phyloP scores from a whole-genome alignment of 2,329 filamentous ascomycete species.

The Alternaria arborescens region DNA sequence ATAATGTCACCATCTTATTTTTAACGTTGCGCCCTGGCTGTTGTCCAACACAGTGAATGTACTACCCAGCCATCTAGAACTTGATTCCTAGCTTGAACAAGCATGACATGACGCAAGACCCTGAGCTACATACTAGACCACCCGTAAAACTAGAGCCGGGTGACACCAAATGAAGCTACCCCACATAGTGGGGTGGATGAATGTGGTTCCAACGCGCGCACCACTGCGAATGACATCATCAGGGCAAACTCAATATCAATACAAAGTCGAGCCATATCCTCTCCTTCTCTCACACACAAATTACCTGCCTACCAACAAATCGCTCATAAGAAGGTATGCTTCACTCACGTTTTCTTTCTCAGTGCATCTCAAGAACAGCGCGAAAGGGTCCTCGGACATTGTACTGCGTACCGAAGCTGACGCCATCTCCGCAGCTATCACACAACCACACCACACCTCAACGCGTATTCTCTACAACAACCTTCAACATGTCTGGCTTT shows the following conservation, averaged over 20 bases:
- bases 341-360: conserved; percentile 14
- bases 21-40: neutral
- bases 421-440: conserved; percentile 27
- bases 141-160: conserved; percentile 9
- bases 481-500: conserved; percentile 45
- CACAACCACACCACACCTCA: conserved; percentile 8
- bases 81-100: neutral
- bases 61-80: neutral
- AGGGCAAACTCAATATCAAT: conserved; percentile 7
- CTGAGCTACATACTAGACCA: conserved; percentile 12
- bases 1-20: conserved; percentile 29
- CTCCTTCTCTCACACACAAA: conserved; percentile 5
- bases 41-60: neutral
- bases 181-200: conserved; percentile 22
- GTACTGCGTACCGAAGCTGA: conserved; percentile 27
- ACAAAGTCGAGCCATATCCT: conserved; percentile 25
- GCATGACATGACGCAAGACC: conserved; percentile 20
- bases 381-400: conserved; percentile 15
- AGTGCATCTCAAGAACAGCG: conserved; percentile 12
- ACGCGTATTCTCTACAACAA: conserved; percentile 21
- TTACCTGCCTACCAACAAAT: conserved; percentile 6
- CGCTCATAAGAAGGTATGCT: conserved; percentile 23
- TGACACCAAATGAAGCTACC: conserved; percentile 8
- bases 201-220: conserved; percentile 14
- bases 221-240: conserved; percentile 24